Base-by-base conservation (phyloP, 441 rosid species). In the Syzygium malaccense region DNA sequence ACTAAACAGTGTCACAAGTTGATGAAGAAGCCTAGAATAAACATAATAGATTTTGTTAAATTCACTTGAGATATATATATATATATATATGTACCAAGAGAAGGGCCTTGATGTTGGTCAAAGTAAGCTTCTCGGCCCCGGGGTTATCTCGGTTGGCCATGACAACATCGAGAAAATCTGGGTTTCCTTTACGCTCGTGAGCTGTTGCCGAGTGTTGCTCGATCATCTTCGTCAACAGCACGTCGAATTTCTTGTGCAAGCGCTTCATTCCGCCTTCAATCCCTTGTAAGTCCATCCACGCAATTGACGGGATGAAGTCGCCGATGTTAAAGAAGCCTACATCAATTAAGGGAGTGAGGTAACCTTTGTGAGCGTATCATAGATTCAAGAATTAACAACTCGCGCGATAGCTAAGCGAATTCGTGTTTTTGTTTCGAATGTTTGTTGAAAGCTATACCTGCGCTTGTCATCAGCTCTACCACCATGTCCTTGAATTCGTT, bases 241-340 rank as follows among this genome's bases (percentile, higher is more conserved):
- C 87, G 66, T 95, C 97, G 87, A 93, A 94, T 49, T 86, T 93
- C 85, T 58, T 89, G 62, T 94, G 96, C 88, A 95, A 75, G 55
- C 88, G 91, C 95, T 93, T 95, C 96, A 95, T 95, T 56, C 94
- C 91, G 1, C 91, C 55, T 48, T 92, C 96, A 4, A 95, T 93
- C 79, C 97, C 94, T 88, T 95, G 96, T 80, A 95, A 88, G 91
- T 95, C 97, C 95, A 95, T 90, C 97, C 96, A 95, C 4, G 92
- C 93, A 41, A 95, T 90, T 8, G 95, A 91, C 12, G 96, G 97
- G n/a, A 95, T 92, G 60, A 94, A 95, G 66, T 95, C 96, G 0
- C 97, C 96, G 55, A 94, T 90, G 33, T 94, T 95, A 88, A 94
- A 94, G 55, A 30, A 20, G 6, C 97, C 97, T 85, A 20, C 41